Base-by-base conservation (phyloP, 2,329 filamentous ascomycete genomes). In the Tetracladium maxilliforme region DNA sequence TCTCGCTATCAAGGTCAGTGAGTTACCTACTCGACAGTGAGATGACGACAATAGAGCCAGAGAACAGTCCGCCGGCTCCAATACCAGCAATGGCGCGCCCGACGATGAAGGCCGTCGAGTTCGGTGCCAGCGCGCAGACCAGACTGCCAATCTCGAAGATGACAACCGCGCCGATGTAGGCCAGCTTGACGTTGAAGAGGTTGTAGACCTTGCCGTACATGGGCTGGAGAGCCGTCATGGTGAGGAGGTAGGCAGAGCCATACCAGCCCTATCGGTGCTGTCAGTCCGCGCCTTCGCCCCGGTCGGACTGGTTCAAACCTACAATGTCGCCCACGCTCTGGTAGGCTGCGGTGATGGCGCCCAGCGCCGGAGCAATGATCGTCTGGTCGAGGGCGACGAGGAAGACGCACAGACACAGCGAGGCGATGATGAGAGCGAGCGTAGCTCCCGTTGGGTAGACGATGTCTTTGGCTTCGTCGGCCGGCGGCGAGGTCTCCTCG, bases 121-220 rank as follows among this genome's bases (percentile, higher is more conserved):
- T 48, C 8, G 46, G 44, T 10, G 47, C 47, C 11, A 40, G 29
- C 7, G 39, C 47, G 28, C 47, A 50, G 8, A 50, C 28, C 6
- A 39, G 23, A 18, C 42, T 46, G 27, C 47, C 47, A 19, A 48
- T 19, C 25, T 51, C 46, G 26, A 51, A 51, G 4, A 50, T 28
- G 6, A 31, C 29, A 28, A 48, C 42, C n/a, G 40, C 33, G 9
- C 16, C 25, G 4, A 48, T 26, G 9, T 42, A 33, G 10, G 41
- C 35, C 31, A 34, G 38, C 36, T 48, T 48, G 3, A 38, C 29
- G 6, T 36, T 38, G 23, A 42, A 47, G 21, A 45, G 40, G 7
- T 40, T 45, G 23, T 45, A 47, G 7, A 47, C 36, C 7, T 41
- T 36, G 5, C 44, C 44, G 17, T 44, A 45, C 6, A 39, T 43